A percentile compares a stretch with the other conserved stretches of the same genome.
Evolutionary conservation across 768 basidiomycete genomes (phyloP).

Genomic region (Calocera cornea): DNA sequence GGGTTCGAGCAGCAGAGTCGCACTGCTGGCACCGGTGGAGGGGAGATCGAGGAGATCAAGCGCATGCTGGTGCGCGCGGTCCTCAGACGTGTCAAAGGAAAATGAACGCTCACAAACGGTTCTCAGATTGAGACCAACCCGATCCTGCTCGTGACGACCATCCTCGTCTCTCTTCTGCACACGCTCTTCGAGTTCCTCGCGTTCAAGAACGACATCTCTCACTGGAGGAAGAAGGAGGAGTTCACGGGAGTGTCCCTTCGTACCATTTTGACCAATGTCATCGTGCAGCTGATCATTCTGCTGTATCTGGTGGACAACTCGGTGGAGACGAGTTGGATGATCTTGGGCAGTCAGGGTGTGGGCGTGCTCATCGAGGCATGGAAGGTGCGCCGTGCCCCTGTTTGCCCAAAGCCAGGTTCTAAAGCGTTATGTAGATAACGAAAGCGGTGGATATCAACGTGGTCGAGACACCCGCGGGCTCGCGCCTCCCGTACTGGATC

Average conservation of each 20-base stretch:
- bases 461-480: conserved; percentile 45
- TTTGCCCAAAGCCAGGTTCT: background rate
- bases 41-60: conserved; percentile 90
- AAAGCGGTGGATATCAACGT: conserved; percentile 82
- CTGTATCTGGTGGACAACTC: conserved; percentile 93
- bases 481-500: conserved; percentile 62
- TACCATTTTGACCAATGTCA: conserved; percentile 76
- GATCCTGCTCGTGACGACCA: conserved; percentile 55
- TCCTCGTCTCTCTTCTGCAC: conserved; percentile 73
- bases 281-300: conserved; percentile 80
- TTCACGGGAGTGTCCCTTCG: conserved; percentile 90
- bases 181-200: conserved; percentile 91
- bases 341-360: conserved; percentile 73
- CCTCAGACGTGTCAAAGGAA: background rate
- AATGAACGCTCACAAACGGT: background rate
- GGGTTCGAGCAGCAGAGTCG: conserved; percentile 80
- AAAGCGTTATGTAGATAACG: conserved; percentile 41
- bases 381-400: conserved; percentile 45
- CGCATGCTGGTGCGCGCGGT: conserved; percentile 51
- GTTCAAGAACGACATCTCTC: conserved; percentile 87
- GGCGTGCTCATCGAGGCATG: conserved; percentile 81
- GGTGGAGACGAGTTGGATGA: conserved; percentile 96
- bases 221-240: conserved; percentile 91
- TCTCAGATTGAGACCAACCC: conserved; percentile 40
- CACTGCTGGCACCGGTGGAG: conserved; percentile 36